Conservation (phyloP, 2,329 filamentous ascomycete species). For the Exophiala mesophila region DNA sequence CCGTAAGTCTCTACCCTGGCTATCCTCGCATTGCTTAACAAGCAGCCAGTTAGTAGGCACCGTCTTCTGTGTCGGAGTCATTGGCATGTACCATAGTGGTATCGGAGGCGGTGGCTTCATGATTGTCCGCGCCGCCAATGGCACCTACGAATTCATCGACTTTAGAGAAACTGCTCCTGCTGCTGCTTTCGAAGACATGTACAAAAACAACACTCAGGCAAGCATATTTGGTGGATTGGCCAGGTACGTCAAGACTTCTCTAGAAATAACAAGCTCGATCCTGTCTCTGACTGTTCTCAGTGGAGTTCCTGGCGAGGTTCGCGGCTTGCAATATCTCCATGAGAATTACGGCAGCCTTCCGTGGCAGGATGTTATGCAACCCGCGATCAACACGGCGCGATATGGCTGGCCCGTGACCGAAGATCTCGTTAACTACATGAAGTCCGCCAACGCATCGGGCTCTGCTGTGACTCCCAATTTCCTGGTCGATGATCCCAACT, state of each 20-base stretch:
- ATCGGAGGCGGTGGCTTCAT: conserved; percentile 91
- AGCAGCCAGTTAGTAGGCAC: conserved; percentile 58
- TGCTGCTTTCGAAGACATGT: conserved; percentile 81
- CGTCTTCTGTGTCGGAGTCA: conserved; percentile 68
- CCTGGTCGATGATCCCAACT: conserved; percentile 67
- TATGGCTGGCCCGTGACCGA: conserved; percentile 67
- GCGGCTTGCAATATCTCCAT: conserved; percentile 75
- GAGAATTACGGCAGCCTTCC: conserved; percentile 54
- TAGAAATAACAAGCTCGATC: neutral
- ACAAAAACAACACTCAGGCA: conserved; percentile 59
- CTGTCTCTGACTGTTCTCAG: conserved; percentile 31
- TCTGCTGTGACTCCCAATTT: conserved; percentile 53
- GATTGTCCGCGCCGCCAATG: conserved; percentile 66
- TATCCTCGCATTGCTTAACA: conserved; percentile 3
- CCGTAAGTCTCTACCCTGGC: conserved; percentile 40
- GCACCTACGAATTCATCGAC: conserved; percentile 80
- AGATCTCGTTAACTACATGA: conserved; percentile 73
- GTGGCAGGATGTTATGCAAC: conserved; percentile 68
- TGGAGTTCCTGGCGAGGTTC: conserved; percentile 57
- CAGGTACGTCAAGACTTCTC: conserved; percentile 35
- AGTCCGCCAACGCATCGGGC: conserved; percentile 40
- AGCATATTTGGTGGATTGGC: conserved; percentile 71
- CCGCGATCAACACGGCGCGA: conserved; percentile 68
- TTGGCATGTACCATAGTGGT: conserved; percentile 71
- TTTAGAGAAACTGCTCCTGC: conserved; percentile 85